These are phyloP conservation scores for Larix sibirica DNA, from an alignment of 83 land plant genomes.

Conservation along the genomic window DNA sequence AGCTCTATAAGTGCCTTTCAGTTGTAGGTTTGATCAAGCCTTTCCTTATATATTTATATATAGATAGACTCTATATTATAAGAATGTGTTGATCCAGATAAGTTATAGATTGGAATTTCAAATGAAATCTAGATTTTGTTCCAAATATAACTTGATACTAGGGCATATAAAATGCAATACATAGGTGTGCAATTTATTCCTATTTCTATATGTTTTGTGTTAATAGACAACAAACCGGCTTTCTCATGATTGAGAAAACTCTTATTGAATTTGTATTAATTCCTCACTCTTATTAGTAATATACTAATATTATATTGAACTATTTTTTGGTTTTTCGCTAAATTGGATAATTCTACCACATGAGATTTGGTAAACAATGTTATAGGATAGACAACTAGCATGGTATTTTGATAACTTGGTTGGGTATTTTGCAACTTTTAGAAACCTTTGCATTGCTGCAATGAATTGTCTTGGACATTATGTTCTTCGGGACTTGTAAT, in stretches of 20 bases:
- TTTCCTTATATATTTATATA: no score
- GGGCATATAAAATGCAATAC: neutral
- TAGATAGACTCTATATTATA: slow-evolving; percentile 62
- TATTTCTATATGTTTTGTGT: no score
- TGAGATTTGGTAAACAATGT: no score
- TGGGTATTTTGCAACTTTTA: no score
- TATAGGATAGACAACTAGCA: no score
- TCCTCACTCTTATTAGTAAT: neutral
- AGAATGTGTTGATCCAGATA: slow-evolving; percentile 45
- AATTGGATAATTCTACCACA: no score
- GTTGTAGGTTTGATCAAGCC: slow-evolving; percentile 58
- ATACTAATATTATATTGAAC: neutral
- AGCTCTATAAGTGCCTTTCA: slow-evolving; percentile 55
- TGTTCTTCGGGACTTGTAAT: no score
- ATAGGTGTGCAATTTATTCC: neutral
- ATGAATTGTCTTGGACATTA: no score
- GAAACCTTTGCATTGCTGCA: no score
- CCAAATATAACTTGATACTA: neutral
- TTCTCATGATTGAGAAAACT: neutral
- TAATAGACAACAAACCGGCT: neutral
- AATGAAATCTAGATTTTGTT: neutral
- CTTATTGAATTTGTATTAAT: neutral
- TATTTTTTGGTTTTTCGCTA: no score
- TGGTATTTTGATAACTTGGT: no score
- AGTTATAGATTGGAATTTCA: neutral